Conservation (phyloP, 805 yeast genomes). For the Saccharomycopsis sp. region DNA sequence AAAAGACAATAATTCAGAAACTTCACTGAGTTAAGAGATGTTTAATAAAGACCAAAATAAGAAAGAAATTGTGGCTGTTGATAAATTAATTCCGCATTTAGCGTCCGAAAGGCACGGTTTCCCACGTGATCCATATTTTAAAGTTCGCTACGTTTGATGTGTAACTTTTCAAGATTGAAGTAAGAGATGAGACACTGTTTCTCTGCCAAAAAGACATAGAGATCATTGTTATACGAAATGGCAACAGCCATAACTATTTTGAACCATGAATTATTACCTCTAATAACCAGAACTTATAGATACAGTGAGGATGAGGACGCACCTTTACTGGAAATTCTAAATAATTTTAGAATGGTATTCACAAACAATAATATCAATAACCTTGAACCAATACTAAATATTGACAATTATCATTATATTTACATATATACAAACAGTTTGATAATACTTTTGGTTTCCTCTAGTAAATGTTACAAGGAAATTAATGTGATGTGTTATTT, state of each 20-base stretch:
- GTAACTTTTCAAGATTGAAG: no score
- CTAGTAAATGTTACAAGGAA: slow-evolving; percentile 24
- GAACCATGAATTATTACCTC: slow-evolving; percentile 17
- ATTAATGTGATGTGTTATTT: slow-evolving; percentile 51
- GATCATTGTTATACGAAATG: no score
- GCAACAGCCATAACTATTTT: slow-evolving; percentile 20
- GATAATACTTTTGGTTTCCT: slow-evolving; percentile 11
- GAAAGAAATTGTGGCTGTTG: no score
- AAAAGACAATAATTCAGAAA: no score
- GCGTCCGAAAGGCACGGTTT: no score
- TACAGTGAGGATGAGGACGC: slow-evolving; percentile 13
- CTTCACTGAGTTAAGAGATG: no score
- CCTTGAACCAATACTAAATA: slow-evolving; percentile 14
- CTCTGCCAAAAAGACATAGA: no score
- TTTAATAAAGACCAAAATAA: no score
- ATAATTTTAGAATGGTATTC: slow-evolving; percentile 10
- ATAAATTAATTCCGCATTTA: no score
- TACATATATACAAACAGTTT: slow-evolving; percentile 13
- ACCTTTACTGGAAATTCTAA: slow-evolving; percentile 15
- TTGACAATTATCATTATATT: slow-evolving; percentile 15
- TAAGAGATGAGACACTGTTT: no score
- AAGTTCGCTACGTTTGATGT: no score
- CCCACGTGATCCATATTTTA: no score
- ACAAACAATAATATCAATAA: slow-evolving; percentile 2
- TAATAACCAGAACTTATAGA: slow-evolving; percentile 17